phyloP scores from a whole-genome alignment of 306 rosid species.

The Rosa chinensis region DNA sequence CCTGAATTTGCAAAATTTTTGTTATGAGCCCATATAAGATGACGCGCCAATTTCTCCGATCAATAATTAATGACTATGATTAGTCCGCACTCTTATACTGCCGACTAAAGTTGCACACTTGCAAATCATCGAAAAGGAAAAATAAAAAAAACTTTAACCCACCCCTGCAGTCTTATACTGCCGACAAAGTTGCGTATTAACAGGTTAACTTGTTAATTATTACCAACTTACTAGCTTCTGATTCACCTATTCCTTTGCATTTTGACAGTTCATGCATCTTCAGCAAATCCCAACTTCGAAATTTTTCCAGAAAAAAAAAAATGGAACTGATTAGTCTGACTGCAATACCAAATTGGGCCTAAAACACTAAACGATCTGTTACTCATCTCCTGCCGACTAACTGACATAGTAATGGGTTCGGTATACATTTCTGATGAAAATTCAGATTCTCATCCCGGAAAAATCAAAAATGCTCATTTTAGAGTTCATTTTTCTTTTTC shows the following conservation, averaged over 20 bases:
- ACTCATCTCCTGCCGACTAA: neutral
- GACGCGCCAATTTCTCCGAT: neutral
- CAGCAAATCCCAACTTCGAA: neutral
- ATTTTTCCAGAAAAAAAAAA: neutral
- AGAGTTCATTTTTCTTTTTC: neutral
- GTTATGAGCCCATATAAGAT: neutral
- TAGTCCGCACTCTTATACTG: neutral
- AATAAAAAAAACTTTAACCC: no score
- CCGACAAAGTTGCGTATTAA: neutral
- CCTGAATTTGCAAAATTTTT: neutral
- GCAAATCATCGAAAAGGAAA: neutral
- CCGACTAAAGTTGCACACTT: neutral
- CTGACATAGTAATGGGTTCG: neutral
- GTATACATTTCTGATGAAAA: neutral
- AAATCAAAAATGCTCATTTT: neutral
- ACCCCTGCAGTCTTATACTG: neutral
- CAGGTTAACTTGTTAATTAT: neutral
- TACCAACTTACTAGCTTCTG: neutral
- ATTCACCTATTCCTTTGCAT: conserved; percentile 9
- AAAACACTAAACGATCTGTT: no score
- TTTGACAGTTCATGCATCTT: neutral
- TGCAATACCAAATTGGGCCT: no score
- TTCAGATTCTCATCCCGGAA: neutral
- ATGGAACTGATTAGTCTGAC: neutral
- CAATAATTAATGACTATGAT: neutral